Evolutionary conservation across 768 basidiomycete species (phyloP), one percentile per base, ranked within the genome.

Genomic region (Amanita subjunquillea): DNA sequence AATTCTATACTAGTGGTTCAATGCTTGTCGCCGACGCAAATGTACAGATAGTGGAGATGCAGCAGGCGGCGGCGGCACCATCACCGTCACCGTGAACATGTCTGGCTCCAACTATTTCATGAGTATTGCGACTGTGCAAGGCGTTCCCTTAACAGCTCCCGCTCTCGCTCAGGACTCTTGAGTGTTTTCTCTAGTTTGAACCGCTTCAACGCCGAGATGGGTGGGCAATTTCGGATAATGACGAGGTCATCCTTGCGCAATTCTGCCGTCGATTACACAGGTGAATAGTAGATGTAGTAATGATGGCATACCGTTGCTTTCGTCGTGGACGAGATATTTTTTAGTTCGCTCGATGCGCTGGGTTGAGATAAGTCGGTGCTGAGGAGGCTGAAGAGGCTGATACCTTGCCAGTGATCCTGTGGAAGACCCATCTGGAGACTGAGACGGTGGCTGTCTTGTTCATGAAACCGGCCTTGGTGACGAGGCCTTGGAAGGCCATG

Each of bases 371-470:
- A 43, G 42, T 27, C 45, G 30, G 5, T 1, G 38, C 13, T 13
- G 37, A 20, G 6, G 10, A 6, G 45, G 34, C 50, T 20, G 22
- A 12, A 17, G 3, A 46, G 39, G 40, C 42, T 48, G 73, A 58
- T 57, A 89, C 89, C 75, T 91, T 91, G 58, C 84, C 82, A 4
- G 88, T 91, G 44, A 78, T 61, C 55, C 78, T 77, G 61, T 91
- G 87, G n/a, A 79, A 67, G 37, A 85, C 73, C 72, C 75, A 80
- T 53, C 89, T 78, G 22, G 84, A 81, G 6, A 91, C 87, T 0
- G 85, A 83, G 45, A 91, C 88, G 0, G 90, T 91, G 12, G 77
- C 89, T 0, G 89, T 91, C 64, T 90, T 91, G 51, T 82, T 73
- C 88, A 91, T 91, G 58, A 74, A 79, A 7, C 90, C 88, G 20